Base-by-base conservation (phyloP, 192 early-diverging fungal species). In the Coemansia erecta region DNA sequence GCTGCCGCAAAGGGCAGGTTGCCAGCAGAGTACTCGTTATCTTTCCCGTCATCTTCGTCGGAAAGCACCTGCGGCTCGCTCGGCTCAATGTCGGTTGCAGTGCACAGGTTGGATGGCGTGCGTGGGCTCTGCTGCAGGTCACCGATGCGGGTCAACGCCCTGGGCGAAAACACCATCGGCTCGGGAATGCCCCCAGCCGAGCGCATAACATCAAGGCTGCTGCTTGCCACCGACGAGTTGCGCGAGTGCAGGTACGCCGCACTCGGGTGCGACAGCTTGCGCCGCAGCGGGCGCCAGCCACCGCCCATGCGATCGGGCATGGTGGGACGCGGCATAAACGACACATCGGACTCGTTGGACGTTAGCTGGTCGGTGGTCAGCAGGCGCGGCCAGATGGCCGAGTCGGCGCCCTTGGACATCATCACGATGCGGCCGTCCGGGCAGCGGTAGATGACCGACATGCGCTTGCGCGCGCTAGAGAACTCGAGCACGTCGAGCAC, bases 371-470 rank as follows among this genome's bases (percentile, higher is more conserved):
- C 71, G 14, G 68, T 42, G n/a, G 31, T 24, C 3, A 60, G 11
- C 26, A 89, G 72, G 2, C 88, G 80, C 51, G 86, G 89, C 53
- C 91, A 72, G 52, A 96, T 84, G 19, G 92, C 87, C 8, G 92
- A 92, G 68, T 96, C 94, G 2, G 94, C 94, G 23, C 94, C 94
- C 81, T 97, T 95, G 72, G 88, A 90, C 66, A 91, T 85, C 46
- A 97, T 68, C 11, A 86, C 82, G 49, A 94, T 92, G 19, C 80
- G 82, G 9, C 87, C 88, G 57, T 90, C 85, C 5, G 89, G 84
- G 54, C 85, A 83, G 24, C 85, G 77, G 53, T 89, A 81, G 31
- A 97, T 81, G 8, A 92, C 84, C 0, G 87, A 89, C 94, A 95
- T 95, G 33, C 94, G 85, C 64, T 97, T 97, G 18, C 94, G 85